Evolutionary conservation across 2,329 filamentous ascomycete species (phyloP), one percentile per base, ranked within the genome.

Genomic region (Pseudopyricularia javanii): DNA sequence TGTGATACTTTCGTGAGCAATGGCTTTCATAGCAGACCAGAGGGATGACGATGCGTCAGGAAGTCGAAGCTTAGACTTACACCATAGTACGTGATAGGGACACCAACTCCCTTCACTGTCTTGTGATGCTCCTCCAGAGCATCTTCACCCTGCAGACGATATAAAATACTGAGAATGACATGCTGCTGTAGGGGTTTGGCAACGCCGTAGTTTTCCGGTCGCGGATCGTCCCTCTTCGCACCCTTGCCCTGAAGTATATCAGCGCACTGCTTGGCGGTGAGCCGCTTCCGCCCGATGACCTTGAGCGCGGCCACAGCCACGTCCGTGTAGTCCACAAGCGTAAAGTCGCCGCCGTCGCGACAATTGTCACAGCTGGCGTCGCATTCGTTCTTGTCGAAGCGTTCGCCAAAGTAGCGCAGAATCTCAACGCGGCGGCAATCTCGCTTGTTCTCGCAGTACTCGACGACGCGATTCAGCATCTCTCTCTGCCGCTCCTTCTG

Each of bases 351-450:
- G 24, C 80, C 82, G 3, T 83, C 87, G 57, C 77, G 81, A 74
- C 93, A 98, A 64, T 95, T 97, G 71, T 98, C 94, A 67, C 93
- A 98, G 1, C 76, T 78, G 50, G 78, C 74, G 49, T 81, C 73
- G 68, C 93, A 98, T 51, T 88, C 76, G 12, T 80, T 76, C 35
- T 75, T 73, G 51, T 79, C 71, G 64, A 97, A 98, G 1, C 75
- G 74, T 66, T 98, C 94, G 54, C 86, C 90, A 71, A 98, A 98
- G 67, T 98, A 98, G n/a, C 80, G 80, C 33, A 98, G 79, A 15
- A 98, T 85, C 66, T 95, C 88, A 1, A 86, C 85, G 55, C 93
- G 79, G 56, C 93, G 84, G 64, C 93, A 98, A 60, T 95, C 89
- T 53, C 79, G 83, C 60, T 80, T 79, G 67, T 96, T 96, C 63